These are phyloP conservation scores for Solanum virginianum DNA, from an alignment of 257 asterid genomes.

Conservation along the genomic window DNA sequence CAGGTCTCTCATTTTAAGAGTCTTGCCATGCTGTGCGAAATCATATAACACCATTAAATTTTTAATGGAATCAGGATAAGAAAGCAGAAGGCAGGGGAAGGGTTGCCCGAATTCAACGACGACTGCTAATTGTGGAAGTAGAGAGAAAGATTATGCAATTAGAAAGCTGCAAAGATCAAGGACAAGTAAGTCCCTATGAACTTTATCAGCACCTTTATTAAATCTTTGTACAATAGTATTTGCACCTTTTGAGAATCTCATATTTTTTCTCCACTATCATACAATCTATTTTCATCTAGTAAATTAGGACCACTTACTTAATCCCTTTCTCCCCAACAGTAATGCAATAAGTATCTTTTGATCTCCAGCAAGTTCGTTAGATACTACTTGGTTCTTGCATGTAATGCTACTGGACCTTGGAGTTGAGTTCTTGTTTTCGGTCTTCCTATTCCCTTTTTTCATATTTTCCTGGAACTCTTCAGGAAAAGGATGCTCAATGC, in stretches of 20 bases:
- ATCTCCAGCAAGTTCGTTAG: background rate
- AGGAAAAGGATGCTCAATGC: slow-evolving; percentile 86
- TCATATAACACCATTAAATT: background rate
- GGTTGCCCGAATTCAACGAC: slow-evolving; percentile 86
- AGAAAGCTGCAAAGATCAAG: slow-evolving; percentile 58
- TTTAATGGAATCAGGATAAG: slow-evolving; percentile 54
- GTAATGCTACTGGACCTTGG: background rate
- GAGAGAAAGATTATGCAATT: slow-evolving; percentile 69
- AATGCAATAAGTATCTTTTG: background rate
- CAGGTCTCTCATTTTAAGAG: background rate
- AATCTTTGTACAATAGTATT: background rate
- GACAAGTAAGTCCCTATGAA: slow-evolving; percentile 33
- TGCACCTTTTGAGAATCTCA: background rate
- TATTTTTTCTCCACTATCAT: background rate
- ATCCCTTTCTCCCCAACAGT: background rate
- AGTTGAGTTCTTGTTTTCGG: background rate
- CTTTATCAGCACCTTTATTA: background rate
- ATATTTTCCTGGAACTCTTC: background rate
- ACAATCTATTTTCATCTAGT: background rate
- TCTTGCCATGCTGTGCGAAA: background rate
- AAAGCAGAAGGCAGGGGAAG: slow-evolving; percentile 98
- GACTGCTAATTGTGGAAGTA: slow-evolving; percentile 70
- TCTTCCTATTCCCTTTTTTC: background rate
- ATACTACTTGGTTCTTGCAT: background rate
- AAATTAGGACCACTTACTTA: background rate